Percentiles rank a stretch among this genome's conserved stretches.
Evolutionary conservation across 2,329 filamentous ascomycete species (phyloP).

Genomic region (Harringtonia aguacate): DNA sequence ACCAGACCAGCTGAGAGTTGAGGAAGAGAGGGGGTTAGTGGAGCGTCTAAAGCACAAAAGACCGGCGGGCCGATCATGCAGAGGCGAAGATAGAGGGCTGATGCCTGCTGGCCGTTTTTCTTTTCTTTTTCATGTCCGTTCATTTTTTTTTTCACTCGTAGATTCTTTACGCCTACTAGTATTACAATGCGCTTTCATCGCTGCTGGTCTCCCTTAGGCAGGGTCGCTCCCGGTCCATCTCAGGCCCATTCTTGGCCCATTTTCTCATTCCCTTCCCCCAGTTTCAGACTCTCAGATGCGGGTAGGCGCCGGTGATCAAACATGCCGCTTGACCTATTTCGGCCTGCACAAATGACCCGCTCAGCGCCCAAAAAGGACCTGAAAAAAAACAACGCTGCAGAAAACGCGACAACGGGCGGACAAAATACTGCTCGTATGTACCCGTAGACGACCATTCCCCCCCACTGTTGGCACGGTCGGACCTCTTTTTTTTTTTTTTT

Average conservation of each 20-base stretch:
- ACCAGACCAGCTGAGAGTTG: no score
- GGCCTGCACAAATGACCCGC: not conserved
- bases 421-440: no score
- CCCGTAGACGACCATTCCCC: no score
- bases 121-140: not conserved
- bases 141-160: not conserved
- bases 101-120: not conserved
- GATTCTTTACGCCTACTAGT: not conserved
- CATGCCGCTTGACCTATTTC: conserved; percentile 9
- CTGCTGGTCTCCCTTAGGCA: no score
- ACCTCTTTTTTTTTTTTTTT: no score
- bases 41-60: no score
- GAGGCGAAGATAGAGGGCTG: not conserved
- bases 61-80: not conserved
- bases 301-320: conserved; percentile 11
- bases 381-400: no score
- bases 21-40: no score
- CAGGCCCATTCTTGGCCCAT: not conserved
- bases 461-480: no score
- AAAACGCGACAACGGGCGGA: not conserved
- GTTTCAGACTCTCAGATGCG: conserved; percentile 11
- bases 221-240: not conserved
- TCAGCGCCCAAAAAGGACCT: not conserved
- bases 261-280: not conserved
- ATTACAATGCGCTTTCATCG: no score